Conservation (phyloP, 2,329 filamentous ascomycete genomes). For the Colletotrichum spinosum region DNA sequence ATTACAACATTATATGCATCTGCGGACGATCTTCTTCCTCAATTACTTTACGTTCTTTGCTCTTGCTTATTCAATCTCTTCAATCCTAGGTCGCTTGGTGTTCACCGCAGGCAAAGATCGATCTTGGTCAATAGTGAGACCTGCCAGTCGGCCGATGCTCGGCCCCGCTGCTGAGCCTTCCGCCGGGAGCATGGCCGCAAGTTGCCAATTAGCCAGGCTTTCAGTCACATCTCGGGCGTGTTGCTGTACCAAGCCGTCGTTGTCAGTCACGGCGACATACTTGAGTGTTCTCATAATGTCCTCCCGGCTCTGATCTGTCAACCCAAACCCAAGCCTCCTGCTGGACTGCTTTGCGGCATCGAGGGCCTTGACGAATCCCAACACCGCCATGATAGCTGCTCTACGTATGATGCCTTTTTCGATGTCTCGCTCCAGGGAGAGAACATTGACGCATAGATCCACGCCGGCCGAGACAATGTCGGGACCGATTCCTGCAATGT, state of each 20-base stretch:
- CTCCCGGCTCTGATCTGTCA: constrained; percentile 65
- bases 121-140: constrained; percentile 28
- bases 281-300: constrained; percentile 72
- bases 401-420: constrained; percentile 75
- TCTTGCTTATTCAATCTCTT: constrained; percentile 67
- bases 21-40: too few relatives aligned
- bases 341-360: constrained; percentile 62
- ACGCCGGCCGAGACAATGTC: constrained; percentile 65
- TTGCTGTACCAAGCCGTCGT: constrained; percentile 74
- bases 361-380: constrained; percentile 71
- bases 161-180: not conserved
- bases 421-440: constrained; percentile 70
- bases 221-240: constrained; percentile 77
- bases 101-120: constrained; percentile 23
- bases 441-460: constrained; percentile 71
- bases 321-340: constrained; percentile 62
- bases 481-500: constrained; percentile 66
- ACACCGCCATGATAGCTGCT: constrained; percentile 72
- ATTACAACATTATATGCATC: too few relatives aligned
- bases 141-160: constrained; percentile 25
- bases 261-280: constrained; percentile 75
- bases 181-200: constrained; percentile 60
- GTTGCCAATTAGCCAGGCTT: constrained; percentile 71
- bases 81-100: constrained; percentile 57
- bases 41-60: too few relatives aligned